Evolutionary conservation across 352 stramenopile species (phyloP).

Genomic region (Phytophthora agathidicida): DNA sequence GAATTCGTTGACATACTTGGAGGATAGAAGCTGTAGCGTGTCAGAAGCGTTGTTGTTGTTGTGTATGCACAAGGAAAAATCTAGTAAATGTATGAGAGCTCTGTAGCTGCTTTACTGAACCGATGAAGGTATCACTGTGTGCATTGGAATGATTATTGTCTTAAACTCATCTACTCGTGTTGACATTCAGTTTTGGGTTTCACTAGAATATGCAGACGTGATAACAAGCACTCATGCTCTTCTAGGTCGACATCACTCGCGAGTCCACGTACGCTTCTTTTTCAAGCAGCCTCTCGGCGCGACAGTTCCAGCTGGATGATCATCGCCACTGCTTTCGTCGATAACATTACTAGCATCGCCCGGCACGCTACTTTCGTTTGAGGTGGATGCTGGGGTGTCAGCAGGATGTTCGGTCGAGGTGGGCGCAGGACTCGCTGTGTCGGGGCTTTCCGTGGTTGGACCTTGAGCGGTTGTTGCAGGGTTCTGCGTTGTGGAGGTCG

Average conservation of each 20-base stretch:
- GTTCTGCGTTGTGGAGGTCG: background rate
- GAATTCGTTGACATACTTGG: background rate
- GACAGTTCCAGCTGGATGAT: constrained; percentile 12
- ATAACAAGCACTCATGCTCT: background rate
- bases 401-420: constrained; percentile 3
- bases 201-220: background rate
- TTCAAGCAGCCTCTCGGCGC: constrained; percentile 18
- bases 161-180: constrained; percentile 2
- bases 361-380: constrained; percentile 10
- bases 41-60: constrained; percentile 11
- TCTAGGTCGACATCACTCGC: background rate
- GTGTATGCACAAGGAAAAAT: constrained; percentile 15
- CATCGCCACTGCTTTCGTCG: background rate
- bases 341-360: background rate
- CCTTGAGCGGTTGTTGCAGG: constrained; percentile 1
- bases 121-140: too few relatives aligned
- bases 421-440: constrained; percentile 5
- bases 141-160: too few relatives aligned
- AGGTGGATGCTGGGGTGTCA: background rate
- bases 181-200: background rate
- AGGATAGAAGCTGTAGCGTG: constrained; percentile 11
- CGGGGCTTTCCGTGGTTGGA: background rate
- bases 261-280: constrained; percentile 12
- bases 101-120: background rate
- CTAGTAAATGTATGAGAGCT: constrained; percentile 13